Conservation (phyloP, 1,139 yeast genomes). For the Scheffersomyces illinoinensis region DNA sequence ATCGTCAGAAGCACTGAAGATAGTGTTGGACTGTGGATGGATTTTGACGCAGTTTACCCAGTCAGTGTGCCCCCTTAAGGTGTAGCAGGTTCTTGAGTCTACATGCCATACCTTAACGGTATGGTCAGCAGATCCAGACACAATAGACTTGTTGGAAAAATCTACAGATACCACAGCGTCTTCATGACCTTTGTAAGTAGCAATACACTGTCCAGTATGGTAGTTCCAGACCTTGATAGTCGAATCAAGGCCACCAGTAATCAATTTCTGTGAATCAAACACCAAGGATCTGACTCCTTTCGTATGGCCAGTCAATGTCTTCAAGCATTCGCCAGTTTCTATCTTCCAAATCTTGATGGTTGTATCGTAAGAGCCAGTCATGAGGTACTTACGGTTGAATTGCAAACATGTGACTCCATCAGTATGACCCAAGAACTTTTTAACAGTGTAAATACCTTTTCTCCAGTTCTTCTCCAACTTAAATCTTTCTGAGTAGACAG, state of each 20-base stretch:
- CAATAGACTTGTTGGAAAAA: slow-evolving; percentile 77
- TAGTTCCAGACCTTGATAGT: slow-evolving; percentile 96
- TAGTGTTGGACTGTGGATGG: slow-evolving; percentile 74
- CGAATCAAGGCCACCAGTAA: slow-evolving; percentile 88
- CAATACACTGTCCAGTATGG: slow-evolving; percentile 89
- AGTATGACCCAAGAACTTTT: slow-evolving; percentile 76
- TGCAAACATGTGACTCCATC: slow-evolving; percentile 88
- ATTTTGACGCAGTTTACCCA: slow-evolving; percentile 90
- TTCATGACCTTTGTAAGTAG: slow-evolving; percentile 90
- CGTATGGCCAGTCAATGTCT: slow-evolving; percentile 78
- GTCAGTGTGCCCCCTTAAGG: slow-evolving; percentile 89
- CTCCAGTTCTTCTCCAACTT: slow-evolving; percentile 95
- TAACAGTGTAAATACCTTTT: slow-evolving; percentile 66
- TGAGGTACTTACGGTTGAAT: slow-evolving; percentile 70
- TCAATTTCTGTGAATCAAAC: slow-evolving; percentile 84
- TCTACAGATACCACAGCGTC: slow-evolving; percentile 84
- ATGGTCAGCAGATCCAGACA: slow-evolving; percentile 89
- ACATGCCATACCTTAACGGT: slow-evolving; percentile 97
- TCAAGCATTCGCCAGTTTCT: slow-evolving; percentile 72
- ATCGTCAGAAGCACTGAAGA: slow-evolving; percentile 90
- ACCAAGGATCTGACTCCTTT: slow-evolving; percentile 82
- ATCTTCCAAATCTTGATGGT: slow-evolving; percentile 90
- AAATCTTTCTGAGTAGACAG: slow-evolving; percentile 87
- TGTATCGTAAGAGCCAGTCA: slow-evolving; percentile 91
- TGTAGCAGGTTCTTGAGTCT: slow-evolving; percentile 86